Conservation (phyloP, 345 rosid species). For the Citrus cavaleriei region DNA sequence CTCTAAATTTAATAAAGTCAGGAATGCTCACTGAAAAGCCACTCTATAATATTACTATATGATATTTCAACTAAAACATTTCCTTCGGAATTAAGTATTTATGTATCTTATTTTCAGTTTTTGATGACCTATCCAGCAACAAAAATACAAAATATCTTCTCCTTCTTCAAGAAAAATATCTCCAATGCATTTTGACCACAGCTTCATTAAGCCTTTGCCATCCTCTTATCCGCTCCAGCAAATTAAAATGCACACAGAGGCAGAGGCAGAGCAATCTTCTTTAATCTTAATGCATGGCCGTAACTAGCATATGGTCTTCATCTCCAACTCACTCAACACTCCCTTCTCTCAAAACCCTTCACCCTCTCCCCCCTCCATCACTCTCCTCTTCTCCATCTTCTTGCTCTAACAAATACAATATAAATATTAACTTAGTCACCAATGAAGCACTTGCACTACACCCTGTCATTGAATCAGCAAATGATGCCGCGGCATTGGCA, state of each 20-base stretch:
- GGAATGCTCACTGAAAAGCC: too few relatives aligned
- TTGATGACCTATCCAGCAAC: background rate
- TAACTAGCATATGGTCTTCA: constrained; percentile 35
- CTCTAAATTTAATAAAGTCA: too few relatives aligned
- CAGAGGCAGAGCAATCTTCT: background rate
- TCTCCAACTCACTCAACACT: constrained; percentile 25
- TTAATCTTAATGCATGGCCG: constrained; percentile 25
- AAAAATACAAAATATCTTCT: background rate
- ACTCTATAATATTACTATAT: too few relatives aligned
- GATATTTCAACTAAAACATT: too few relatives aligned
- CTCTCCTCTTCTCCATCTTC: constrained; percentile 18
- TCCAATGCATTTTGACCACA: background rate
- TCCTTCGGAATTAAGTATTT: too few relatives aligned
- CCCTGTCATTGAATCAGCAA: constrained; percentile 9
- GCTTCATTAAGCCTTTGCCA: background rate
- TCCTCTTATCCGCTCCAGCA: background rate
- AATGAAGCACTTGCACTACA: background rate
- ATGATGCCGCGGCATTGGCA: constrained; percentile 16
- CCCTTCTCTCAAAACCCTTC: constrained; percentile 31
- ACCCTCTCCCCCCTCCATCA: constrained; percentile 17
- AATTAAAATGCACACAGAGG: too few relatives aligned
- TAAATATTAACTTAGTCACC: background rate
- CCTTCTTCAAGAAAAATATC: background rate
- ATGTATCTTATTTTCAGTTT: too few relatives aligned
- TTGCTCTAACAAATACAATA: constrained; percentile 23